These are phyloP conservation scores for Rhynchospora tenuis DNA, from an alignment of 176 grass and related monocot species.

Conservation along the genomic window DNA sequence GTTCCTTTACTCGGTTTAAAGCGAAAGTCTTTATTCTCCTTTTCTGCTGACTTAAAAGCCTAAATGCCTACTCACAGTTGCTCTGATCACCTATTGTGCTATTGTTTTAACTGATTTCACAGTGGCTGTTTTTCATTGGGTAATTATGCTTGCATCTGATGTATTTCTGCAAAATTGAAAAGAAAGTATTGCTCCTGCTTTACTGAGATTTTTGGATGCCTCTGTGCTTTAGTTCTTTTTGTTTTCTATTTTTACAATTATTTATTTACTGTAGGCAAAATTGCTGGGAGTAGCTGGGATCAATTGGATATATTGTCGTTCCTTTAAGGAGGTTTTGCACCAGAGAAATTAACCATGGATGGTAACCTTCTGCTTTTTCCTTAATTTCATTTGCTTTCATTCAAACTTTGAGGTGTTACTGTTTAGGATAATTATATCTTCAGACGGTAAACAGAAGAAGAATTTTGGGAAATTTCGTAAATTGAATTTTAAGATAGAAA, in stretches of 20 bases:
- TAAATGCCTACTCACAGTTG: not conserved
- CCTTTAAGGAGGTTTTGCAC: not conserved
- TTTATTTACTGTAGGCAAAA: not conserved
- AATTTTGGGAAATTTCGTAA: not conserved
- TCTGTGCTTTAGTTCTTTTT: not conserved
- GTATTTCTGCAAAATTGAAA: not conserved
- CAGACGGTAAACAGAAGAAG: not conserved
- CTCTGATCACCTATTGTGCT: no score
- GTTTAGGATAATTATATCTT: not conserved
- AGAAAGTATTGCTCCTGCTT: not conserved
- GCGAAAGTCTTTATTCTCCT: not conserved
- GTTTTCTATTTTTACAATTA: not conserved
- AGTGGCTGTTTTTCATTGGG: not conserved
- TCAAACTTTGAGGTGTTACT: not conserved
- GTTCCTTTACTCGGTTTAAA: not conserved
- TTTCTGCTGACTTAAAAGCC: not conserved
- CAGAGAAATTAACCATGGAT: constrained; percentile 9
- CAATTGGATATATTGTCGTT: not conserved
- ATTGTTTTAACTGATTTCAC: not conserved
- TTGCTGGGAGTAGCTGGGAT: not conserved
- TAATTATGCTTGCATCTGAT: not conserved
- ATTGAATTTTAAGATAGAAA: not conserved
- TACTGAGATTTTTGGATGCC: not conserved
- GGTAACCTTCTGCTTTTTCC: not conserved
- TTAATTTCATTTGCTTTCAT: not conserved